These are phyloP conservation scores for Raddia guianensis DNA, from an alignment of 176 grass and related monocot species.

Conservation along the genomic window DNA sequence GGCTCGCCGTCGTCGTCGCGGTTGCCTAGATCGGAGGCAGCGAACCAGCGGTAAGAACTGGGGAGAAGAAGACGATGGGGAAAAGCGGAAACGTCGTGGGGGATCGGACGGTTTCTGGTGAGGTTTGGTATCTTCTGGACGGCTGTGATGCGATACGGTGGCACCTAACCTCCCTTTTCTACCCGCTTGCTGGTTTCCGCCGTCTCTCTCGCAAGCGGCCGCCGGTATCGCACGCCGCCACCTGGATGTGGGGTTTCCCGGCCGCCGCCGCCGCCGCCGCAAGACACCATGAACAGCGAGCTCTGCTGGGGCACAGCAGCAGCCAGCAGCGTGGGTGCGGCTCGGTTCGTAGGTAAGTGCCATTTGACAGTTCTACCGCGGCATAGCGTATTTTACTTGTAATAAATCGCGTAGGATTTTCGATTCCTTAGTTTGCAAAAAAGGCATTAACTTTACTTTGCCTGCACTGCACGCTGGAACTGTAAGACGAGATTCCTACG, in stretches of 20 bases:
- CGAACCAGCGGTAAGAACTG: background rate
- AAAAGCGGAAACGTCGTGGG: background rate
- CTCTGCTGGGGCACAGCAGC: background rate
- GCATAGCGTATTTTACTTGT: background rate
- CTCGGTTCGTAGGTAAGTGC: background rate
- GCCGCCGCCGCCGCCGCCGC: background rate
- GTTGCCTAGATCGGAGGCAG: slow-evolving; percentile 30
- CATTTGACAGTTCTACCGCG: background rate
- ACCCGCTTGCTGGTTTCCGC: background rate
- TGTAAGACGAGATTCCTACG: background rate
- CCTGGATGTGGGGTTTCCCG: background rate
- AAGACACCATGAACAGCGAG: background rate
- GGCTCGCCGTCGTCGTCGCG: slow-evolving; percentile 19
- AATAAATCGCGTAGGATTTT: background rate
- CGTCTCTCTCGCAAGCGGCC: background rate
- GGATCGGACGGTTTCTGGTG: slow-evolving; percentile 17
- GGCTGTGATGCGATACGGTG: slow-evolving; percentile 9
- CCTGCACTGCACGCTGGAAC: background rate
- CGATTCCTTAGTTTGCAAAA: background rate
- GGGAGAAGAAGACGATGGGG: background rate
- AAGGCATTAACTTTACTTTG: background rate
- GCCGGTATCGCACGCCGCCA: background rate
- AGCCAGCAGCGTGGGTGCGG: background rate
- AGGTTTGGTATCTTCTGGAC: slow-evolving; percentile 24
- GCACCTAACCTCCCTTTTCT: too few relatives aligned